Evolutionary conservation across 345 rosid species (phyloP).

Genomic region (Abelmoschus esculentus): DNA sequence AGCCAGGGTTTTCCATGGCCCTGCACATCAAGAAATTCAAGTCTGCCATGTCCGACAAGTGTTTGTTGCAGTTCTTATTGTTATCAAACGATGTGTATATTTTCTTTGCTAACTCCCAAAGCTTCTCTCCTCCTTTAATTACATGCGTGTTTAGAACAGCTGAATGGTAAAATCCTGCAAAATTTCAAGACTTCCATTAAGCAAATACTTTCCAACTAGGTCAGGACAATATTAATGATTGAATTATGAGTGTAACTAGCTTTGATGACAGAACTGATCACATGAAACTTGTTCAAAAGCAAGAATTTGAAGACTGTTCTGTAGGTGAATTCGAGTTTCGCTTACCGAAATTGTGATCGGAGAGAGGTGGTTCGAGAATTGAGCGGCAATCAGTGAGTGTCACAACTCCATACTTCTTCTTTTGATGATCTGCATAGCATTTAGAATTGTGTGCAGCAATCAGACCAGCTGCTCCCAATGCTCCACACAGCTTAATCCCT

Average conservation of each 20-base stretch:
- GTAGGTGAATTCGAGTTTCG: no score
- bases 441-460: constrained; percentile 17
- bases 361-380: constrained; percentile 31
- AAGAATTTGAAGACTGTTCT: neutral
- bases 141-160: constrained; percentile 34
- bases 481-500: constrained; percentile 28
- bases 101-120: constrained; percentile 38
- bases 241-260: neutral
- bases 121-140: constrained; percentile 24
- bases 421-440: neutral
- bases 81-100: constrained; percentile 21
- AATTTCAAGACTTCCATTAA: neutral
- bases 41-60: constrained; percentile 48
- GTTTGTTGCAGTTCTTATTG: constrained; percentile 29
- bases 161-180: constrained; percentile 46
- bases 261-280: no score
- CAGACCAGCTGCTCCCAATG: constrained; percentile 23
- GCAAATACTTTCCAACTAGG: no score
- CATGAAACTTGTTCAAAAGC: neutral
- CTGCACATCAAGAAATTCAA: constrained; percentile 46
- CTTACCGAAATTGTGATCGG: constrained; percentile 29
- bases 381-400: constrained; percentile 32
- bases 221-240: neutral
- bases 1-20: constrained; percentile 42
- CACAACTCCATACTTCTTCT: constrained; percentile 21